Conservation (phyloP, 169 alveolate species). For the Plasmodium malariae region DNA sequence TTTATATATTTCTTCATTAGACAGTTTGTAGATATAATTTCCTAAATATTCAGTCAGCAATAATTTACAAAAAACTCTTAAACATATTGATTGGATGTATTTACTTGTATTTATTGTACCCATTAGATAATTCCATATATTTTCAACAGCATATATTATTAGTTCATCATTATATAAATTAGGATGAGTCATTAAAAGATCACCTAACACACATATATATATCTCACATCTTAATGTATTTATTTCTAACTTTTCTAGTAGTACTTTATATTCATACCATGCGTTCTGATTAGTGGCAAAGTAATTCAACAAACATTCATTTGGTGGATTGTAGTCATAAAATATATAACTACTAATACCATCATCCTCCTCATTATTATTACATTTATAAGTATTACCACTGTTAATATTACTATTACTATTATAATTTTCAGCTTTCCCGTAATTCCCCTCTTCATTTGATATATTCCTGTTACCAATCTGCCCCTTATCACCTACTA, state of each 20-base stretch:
- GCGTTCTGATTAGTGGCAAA: slow-evolving; percentile 56
- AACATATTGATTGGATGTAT: slow-evolving; percentile 80
- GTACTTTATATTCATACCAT: slow-evolving; percentile 64
- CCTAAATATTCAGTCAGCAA: slow-evolving; percentile 72
- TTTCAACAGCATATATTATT: slow-evolving; percentile 76
- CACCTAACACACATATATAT: slow-evolving; percentile 81
- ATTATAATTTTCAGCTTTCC: not conserved
- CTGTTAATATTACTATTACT: not conserved
- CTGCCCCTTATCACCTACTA: not conserved
- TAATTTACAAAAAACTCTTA: slow-evolving; percentile 76
- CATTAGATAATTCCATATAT: slow-evolving; percentile 79
- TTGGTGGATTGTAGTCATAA: slow-evolving; percentile 64
- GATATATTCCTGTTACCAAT: not conserved
- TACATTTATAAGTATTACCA: not conserved
- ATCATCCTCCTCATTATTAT: slow-evolving; percentile 8
- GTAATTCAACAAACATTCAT: slow-evolving; percentile 26
- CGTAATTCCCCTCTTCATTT: not conserved
- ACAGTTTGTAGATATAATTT: not conserved
- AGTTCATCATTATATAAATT: slow-evolving; percentile 38
- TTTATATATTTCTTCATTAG: slow-evolving; percentile 33
- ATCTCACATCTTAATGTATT: slow-evolving; percentile 82
- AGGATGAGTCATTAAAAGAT: slow-evolving; percentile 79
- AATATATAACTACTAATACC: slow-evolving; percentile 3
- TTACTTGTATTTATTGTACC: slow-evolving; percentile 78
- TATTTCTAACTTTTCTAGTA: slow-evolving; percentile 78